phyloP scores from a whole-genome alignment of 2,329 filamentous ascomycete species.

The Microdochium paspali region DNA sequence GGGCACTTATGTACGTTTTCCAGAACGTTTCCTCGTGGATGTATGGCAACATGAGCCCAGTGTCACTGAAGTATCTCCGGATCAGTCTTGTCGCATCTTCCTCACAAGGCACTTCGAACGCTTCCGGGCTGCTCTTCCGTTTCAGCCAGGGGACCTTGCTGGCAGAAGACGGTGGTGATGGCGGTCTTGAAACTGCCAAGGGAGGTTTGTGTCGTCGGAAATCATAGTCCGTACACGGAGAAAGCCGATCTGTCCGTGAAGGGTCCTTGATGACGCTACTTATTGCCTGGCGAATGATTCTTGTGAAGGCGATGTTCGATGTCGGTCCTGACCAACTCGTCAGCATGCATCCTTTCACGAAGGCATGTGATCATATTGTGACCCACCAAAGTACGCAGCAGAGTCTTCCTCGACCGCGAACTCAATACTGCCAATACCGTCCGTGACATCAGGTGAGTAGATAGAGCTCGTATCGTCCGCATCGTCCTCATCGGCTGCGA shows the following conservation, averaged over 20 bases:
- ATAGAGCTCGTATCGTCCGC: conserved; percentile 7
- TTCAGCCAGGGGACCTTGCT: not conserved
- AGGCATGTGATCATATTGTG: not conserved
- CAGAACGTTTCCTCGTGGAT: conserved; percentile 16
- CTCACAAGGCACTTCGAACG: conserved; percentile 7
- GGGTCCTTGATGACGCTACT: not conserved
- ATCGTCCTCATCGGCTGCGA: conserved; percentile 6
- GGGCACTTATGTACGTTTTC: conserved; percentile 7
- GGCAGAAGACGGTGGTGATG: conserved; percentile 2
- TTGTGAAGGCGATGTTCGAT: conserved; percentile 13
- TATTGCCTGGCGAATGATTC: conserved; percentile 9
- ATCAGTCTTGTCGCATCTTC: conserved; percentile 10
- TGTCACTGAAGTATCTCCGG: conserved; percentile 15
- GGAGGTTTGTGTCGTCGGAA: conserved; percentile 1
- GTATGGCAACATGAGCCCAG: conserved; percentile 19
- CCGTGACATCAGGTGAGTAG: conserved; percentile 5
- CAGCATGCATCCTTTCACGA: too few relatives aligned
- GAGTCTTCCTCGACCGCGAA: conserved; percentile 9
- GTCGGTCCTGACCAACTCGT: conserved; percentile 5
- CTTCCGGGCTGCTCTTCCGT: not conserved
- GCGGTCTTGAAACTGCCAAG: conserved; percentile 3
- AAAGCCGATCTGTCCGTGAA: not conserved
- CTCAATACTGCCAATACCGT: conserved; percentile 12
- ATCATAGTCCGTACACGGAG: not conserved
- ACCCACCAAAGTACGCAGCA: conserved; percentile 10